Conservation (phyloP, 345 rosid genomes). For the Viola odorata region DNA sequence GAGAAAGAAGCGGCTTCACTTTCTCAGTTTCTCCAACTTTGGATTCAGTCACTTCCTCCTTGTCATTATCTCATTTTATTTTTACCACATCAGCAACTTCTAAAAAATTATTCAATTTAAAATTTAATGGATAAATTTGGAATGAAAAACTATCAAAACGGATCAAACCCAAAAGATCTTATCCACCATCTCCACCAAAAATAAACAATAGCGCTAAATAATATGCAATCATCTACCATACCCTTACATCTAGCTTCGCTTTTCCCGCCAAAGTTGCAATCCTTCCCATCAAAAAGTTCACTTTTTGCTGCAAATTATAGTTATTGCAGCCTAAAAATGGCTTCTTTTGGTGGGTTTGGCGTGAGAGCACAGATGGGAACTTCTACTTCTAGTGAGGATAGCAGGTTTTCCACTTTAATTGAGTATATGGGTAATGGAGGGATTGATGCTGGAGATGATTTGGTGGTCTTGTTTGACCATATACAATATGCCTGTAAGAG, state of each 20-base stretch:
- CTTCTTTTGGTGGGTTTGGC: constrained; percentile 40
- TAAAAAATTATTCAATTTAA: no score
- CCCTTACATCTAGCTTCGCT: constrained; percentile 22
- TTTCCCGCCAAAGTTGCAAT: constrained; percentile 25
- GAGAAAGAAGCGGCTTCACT: constrained; percentile 17
- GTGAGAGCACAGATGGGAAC: constrained; percentile 32
- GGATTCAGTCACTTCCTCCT: no score
- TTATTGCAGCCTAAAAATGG: constrained; percentile 36
- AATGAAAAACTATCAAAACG: no score
- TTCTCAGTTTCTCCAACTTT: constrained; percentile 6
- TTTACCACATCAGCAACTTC: no score
- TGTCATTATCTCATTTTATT: no score
- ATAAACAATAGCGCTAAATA: background rate
- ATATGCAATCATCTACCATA: constrained; percentile 29
- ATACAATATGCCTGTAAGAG: constrained; percentile 88
- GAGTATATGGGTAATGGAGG: constrained; percentile 61
- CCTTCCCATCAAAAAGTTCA: constrained; percentile 1
- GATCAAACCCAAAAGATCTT: no score
- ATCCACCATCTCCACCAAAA: no score
- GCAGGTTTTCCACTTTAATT: constrained; percentile 33
- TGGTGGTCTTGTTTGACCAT: constrained; percentile 64
- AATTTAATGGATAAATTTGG: no score
- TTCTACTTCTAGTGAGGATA: constrained; percentile 12
- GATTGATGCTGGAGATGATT: constrained; percentile 52
- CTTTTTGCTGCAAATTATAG: constrained; percentile 1